A percentile compares a stretch with the other conserved stretches of the same genome.
These are phyloP conservation scores for Candida ponderosae DNA, from an alignment of 805 yeast genomes.

Conservation along the genomic window DNA sequence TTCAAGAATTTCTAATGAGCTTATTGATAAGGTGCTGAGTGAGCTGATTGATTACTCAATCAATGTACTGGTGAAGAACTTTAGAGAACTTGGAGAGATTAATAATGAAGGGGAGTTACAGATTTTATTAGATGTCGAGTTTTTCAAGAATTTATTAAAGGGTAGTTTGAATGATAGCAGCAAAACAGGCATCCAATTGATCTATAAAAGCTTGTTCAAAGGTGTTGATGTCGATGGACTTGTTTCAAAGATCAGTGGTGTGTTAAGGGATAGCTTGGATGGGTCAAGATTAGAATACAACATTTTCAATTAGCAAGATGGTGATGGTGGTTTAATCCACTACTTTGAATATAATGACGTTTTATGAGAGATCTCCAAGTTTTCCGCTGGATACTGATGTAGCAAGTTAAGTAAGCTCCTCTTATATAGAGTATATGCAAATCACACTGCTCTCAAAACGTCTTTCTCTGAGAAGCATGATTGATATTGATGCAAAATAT, in stretches of 20 bases:
- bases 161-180: background rate
- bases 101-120: slow-evolving; percentile 43
- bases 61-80: slow-evolving; percentile 27
- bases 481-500: background rate
- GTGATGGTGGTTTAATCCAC: too few species aligned
- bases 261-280: background rate
- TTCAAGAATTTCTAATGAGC: slow-evolving; percentile 35
- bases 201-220: too few species aligned
- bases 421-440: too few species aligned
- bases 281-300: slow-evolving; percentile 15
- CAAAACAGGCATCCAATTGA: too few species aligned
- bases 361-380: too few species aligned
- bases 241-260: background rate
- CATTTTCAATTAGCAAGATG: slow-evolving; percentile 15
- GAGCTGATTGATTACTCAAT: slow-evolving; percentile 35
- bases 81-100: slow-evolving; percentile 36
- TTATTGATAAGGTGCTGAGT: slow-evolving; percentile 36
- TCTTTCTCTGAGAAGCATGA: too few species aligned
- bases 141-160: slow-evolving; percentile 26
- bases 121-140: slow-evolving; percentile 45
- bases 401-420: too few species aligned
- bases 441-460: too few species aligned
- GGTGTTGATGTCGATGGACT: background rate
- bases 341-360: too few species aligned
- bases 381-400: too few species aligned